These are phyloP conservation scores for Pisolithus thermaeus DNA, from an alignment of 1,284 basidiomycete genomes.

Conservation along the genomic window DNA sequence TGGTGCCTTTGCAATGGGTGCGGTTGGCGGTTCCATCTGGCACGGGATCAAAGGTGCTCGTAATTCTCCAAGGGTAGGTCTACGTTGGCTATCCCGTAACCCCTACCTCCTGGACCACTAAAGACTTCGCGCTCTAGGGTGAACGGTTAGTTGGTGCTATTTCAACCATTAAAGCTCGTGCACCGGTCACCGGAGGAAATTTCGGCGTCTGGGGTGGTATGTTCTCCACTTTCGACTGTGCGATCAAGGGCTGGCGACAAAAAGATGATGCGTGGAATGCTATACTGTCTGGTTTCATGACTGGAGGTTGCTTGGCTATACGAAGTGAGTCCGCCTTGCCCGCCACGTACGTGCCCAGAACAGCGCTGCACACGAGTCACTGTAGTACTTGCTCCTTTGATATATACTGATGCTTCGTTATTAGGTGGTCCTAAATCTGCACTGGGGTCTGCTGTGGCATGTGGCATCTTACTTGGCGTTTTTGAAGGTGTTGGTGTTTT, in stretches of 20 bases:
- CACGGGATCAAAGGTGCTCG: conserved; percentile 98
- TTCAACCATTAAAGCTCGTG: conserved; percentile 96
- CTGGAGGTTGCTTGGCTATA: conserved; percentile 92
- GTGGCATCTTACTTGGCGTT: conserved; percentile 94
- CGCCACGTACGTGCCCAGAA: not conserved
- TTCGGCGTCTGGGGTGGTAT: conserved; percentile 98
- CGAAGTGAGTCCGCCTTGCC: conserved; percentile 63
- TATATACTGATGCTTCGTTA: conserved; percentile 8
- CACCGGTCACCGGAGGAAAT: conserved; percentile 96
- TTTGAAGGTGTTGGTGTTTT: conserved; percentile 94
- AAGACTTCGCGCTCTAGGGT: conserved; percentile 42
- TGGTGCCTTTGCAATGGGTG: conserved; percentile 94
- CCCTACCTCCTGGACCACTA: not conserved
- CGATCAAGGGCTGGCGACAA: conserved; percentile 94
- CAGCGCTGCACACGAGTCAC: no score
- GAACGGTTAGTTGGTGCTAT: conserved; percentile 92
- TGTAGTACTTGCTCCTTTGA: not conserved
- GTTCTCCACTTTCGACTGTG: conserved; percentile 97
- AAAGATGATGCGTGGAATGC: conserved; percentile 99
- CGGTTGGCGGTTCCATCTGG: conserved; percentile 96
- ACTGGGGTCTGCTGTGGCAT: conserved; percentile 87
- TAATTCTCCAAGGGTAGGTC: conserved; percentile 82
- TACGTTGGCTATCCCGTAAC: not conserved
- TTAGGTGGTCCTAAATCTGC: conserved; percentile 89
- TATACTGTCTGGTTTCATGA: conserved; percentile 97